Conservation (phyloP, 2,329 filamentous ascomycete species). For the Xylaria sp. region DNA sequence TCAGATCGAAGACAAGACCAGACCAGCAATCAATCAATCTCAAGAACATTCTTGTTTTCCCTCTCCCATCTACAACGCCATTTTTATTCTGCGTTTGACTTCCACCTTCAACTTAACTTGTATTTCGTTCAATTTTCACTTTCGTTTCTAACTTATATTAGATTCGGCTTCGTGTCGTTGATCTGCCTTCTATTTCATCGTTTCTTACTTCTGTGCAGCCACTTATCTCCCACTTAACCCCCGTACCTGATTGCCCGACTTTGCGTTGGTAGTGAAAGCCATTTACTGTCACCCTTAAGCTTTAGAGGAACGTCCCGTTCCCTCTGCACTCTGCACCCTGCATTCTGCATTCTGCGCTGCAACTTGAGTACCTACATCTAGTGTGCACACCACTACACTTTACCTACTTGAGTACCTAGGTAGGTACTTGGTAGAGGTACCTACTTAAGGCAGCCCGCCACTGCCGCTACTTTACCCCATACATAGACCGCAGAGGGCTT, state of each 20-base stretch:
- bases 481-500: neutral
- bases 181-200: neutral
- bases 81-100: neutral
- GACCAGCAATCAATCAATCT: constrained; percentile 23
- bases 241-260: neutral
- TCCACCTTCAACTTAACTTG: constrained; percentile 1
- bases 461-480: neutral
- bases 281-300: neutral
- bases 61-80: constrained; percentile 20
- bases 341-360: neutral
- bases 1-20: constrained; percentile 13
- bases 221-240: constrained; percentile 2
- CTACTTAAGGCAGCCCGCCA: neutral
- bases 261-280: constrained; percentile 7
- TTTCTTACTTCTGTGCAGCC: neutral
- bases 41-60: constrained; percentile 20
- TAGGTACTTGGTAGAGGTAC: neutral
- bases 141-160: neutral
- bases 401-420: neutral
- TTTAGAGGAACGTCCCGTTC: neutral
- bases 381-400: neutral
- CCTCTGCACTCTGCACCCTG: neutral
- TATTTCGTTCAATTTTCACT: neutral
- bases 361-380: neutral
- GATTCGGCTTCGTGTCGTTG: neutral